Evolutionary conservation across 306 rosid species (phyloP), one percentile per base, ranked within the genome.

Genomic region (Carpinus fangiana): DNA sequence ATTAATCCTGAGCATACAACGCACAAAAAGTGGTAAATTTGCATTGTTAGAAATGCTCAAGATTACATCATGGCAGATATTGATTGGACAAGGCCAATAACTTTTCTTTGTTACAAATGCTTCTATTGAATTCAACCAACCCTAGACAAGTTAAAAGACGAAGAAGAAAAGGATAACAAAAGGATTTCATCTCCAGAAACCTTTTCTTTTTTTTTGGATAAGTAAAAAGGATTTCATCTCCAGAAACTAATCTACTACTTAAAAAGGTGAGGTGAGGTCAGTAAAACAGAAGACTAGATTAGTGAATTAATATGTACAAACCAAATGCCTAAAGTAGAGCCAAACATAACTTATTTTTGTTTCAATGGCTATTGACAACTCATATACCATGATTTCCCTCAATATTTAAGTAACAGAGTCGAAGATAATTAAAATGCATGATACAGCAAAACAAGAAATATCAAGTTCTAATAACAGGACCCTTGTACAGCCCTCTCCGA

Each of bases 381-480:
- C 86, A 45, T 78, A 77, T 84, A 80, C 81, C 78, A 70, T 34
- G 82, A 84, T 52, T 75, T 78, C 83, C 90, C 84, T 70, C 82
- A 75, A 82, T 77, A 73, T 77, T 77, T 82, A 80, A 84, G 87
- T 86, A 88, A 57, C 75, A 51, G 82, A 73, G 81, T 82, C 76
- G 26, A 77, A 81, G 80, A 82, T 64, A 70, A 73, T 77, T 76
- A 79, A 66, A 69, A 78, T 51, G 77, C 84, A 77, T 73, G 45
- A 12, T 57, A 79, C 86, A 81, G 17, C 78, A 80, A 81, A 79
- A 79, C 71, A 76, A 80, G 78, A 79, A 84, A 26, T 3, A 81
- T 90, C 87, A 94, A 53, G 90, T 86, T 94, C 87, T 88, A 87
- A 94, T 92, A 78, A 92, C 88, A 69, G 97, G 98, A 82, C 98